Conservation (phyloP, 164 flowering plant genomes). For the Annona squamosa region DNA sequence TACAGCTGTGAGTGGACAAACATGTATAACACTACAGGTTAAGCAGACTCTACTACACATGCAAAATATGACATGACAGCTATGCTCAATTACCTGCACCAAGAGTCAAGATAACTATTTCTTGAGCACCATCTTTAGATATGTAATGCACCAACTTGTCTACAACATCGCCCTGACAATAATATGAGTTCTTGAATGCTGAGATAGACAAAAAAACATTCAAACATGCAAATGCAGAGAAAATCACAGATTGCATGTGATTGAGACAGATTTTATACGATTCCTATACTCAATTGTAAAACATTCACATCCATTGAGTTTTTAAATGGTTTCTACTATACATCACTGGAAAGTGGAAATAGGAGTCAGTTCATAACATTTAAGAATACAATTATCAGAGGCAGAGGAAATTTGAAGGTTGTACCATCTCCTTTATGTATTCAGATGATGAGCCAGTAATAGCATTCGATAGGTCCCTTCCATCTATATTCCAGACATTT, state of each 20-base stretch:
- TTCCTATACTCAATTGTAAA: background rate
- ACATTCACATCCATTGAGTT: background rate
- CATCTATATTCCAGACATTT: conserved; percentile 25
- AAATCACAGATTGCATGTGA: background rate
- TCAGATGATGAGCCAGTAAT: conserved; percentile 30
- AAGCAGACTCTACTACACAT: background rate
- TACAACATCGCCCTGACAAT: conserved; percentile 28
- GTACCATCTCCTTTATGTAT: conserved; percentile 35
- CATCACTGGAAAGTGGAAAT: background rate
- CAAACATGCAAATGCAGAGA: background rate
- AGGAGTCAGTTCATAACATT: background rate
- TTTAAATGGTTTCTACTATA: background rate
- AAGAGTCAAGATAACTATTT: conserved; percentile 34
- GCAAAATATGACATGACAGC: background rate
- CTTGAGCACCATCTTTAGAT: conserved; percentile 21
- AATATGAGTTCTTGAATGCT: background rate
- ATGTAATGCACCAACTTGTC: conserved; percentile 26
- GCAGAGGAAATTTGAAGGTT: background rate
- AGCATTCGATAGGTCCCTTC: conserved; percentile 32
- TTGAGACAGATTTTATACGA: background rate
- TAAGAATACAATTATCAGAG: conserved; percentile 1
- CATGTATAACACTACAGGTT: background rate
- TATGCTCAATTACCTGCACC: conserved; percentile 36
- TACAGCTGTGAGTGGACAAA: background rate
- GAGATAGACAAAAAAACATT: background rate